Base-by-base conservation (phyloP, 2,329 filamentous ascomycete species). In the Microdochium nivale region DNA sequence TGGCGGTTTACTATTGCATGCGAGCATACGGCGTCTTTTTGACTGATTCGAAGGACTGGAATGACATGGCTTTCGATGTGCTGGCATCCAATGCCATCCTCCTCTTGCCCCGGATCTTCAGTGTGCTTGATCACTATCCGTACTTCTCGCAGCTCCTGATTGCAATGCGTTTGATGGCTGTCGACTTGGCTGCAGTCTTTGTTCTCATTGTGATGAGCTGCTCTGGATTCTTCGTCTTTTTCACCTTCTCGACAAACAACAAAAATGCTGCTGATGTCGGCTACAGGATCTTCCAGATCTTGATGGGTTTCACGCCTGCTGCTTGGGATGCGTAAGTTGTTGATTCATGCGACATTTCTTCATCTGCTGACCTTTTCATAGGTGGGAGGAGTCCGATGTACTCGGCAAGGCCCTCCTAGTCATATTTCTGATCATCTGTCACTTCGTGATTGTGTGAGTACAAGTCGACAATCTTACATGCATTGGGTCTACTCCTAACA, bases 61-160 rank as follows among this genome's bases (percentile, higher is more conserved):
- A 94, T 55, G 81, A 86, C 57, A 86, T 88, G 77, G 90, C 92
- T 1, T 96, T 96, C 67, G 91, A 97, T 69, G 86, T 96, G n/a
- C 77, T 97, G 35, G 91, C 90, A 1, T 87, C 90, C 2, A 95
- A 91, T 61, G 91, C 91, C 4, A 88, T 97, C 19, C 75, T 97
- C 40, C 77, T 97, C 1, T 86, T 96, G 58, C 92, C 92, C 32
- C 86, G 92, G 47, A 83, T 96, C 16, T 96, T 96, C 70, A 95
- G 89, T 53, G 83, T 96, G 16, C 77, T 97, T 54, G 92, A 97
- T 63, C 91, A 96, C 67, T 96, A 95, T 65, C 88, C 88, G 58
- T 96, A 96, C 70, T 96, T 96, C 66, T 96, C 91, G 1, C 92
- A 96, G 68, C 78, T 97, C 21, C 79, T 96, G 49, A 95, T 96